Evolutionary conservation across 2,329 filamentous ascomycete species (phyloP).

Genomic region (Calonectria hongkongensis): DNA sequence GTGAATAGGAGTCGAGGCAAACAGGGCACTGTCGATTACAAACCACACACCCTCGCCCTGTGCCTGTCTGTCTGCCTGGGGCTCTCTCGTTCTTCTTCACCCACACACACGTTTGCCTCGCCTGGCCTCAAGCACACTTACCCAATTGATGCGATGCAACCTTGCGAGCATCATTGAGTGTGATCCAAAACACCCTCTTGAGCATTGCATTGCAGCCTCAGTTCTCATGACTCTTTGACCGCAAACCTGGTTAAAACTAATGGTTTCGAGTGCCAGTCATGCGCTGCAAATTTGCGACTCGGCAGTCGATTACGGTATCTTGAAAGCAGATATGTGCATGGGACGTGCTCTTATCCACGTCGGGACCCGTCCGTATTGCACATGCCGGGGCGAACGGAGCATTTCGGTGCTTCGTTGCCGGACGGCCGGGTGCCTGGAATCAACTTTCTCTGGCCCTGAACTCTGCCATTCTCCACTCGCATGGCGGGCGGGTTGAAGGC

Average conservation of each 20-base stretch:
- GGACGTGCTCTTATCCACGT: constrained; percentile 32
- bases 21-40: constrained; percentile 21
- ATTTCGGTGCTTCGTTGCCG: constrained; percentile 27
- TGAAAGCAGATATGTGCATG: not conserved
- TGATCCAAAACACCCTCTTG: constrained; percentile 24
- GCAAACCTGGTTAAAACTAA: constrained; percentile 26
- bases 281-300: constrained; percentile 21
- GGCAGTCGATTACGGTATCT: constrained; percentile 32
- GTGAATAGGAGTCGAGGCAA: not conserved
- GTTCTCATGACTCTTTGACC: constrained; percentile 31
- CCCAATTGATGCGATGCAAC: constrained; percentile 30
- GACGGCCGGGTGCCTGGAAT: constrained; percentile 28
- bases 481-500: constrained; percentile 11
- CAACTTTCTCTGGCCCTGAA: constrained; percentile 10
- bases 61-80: constrained; percentile 22
- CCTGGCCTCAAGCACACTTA: constrained; percentile 19
- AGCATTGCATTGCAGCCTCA: constrained; percentile 11
- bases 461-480: constrained; percentile 26
- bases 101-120: constrained; percentile 25
- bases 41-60: constrained; percentile 36
- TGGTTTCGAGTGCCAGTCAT: constrained; percentile 27
- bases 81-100: constrained; percentile 14
- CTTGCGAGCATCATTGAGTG: not conserved
- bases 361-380: constrained; percentile 46
- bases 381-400: constrained; percentile 43